These are phyloP conservation scores for Paraconiothyrium brasiliense DNA, from an alignment of 2,329 filamentous ascomycete genomes.

Conservation along the genomic window DNA sequence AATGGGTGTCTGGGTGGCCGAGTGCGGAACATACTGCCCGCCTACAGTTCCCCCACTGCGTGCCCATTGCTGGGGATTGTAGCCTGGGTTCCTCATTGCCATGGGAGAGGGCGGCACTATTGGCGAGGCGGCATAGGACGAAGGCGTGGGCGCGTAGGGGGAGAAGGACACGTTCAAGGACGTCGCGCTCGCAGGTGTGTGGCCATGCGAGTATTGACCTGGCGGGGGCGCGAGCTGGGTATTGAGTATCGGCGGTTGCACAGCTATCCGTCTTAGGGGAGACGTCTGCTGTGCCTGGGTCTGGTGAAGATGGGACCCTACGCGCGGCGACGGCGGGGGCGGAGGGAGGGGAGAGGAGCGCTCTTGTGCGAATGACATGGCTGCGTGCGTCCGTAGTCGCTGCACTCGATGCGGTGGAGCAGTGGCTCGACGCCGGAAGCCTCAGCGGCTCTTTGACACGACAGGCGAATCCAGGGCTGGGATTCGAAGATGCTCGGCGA, in stretches of 20 bases:
- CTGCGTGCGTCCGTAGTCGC: not conserved
- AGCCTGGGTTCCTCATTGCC: slow-evolving; percentile 49
- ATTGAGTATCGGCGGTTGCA: slow-evolving; percentile 54
- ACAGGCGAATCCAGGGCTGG: slow-evolving; percentile 21
- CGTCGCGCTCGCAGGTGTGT: slow-evolving; percentile 51
- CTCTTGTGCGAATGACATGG: slow-evolving; percentile 29
- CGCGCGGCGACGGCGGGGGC: slow-evolving; percentile 30
- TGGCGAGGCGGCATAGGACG: slow-evolving; percentile 23
- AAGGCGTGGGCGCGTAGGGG: slow-evolving; percentile 46
- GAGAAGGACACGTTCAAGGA: slow-evolving; percentile 49
- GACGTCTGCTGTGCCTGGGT: slow-evolving; percentile 37
- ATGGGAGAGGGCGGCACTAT: slow-evolving; percentile 40
- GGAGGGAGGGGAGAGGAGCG: slow-evolving; percentile 35
- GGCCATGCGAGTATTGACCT: slow-evolving; percentile 46
- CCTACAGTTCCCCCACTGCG: slow-evolving; percentile 49
- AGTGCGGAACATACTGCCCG: slow-evolving; percentile 50
- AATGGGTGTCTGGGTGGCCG: slow-evolving; percentile 36
- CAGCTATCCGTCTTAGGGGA: slow-evolving; percentile 46
- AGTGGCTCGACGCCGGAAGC: slow-evolving; percentile 38
- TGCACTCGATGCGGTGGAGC: slow-evolving; percentile 6
- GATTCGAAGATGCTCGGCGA: not conserved
- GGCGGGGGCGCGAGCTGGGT: slow-evolving; percentile 52
- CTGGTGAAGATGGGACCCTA: slow-evolving; percentile 17
- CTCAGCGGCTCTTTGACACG: slow-evolving; percentile 41
- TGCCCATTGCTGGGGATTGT: slow-evolving; percentile 62